These are phyloP conservation scores for Lanmaoa pseudosensibilis DNA, from an alignment of 768 basidiomycete species.

Conservation along the genomic window DNA sequence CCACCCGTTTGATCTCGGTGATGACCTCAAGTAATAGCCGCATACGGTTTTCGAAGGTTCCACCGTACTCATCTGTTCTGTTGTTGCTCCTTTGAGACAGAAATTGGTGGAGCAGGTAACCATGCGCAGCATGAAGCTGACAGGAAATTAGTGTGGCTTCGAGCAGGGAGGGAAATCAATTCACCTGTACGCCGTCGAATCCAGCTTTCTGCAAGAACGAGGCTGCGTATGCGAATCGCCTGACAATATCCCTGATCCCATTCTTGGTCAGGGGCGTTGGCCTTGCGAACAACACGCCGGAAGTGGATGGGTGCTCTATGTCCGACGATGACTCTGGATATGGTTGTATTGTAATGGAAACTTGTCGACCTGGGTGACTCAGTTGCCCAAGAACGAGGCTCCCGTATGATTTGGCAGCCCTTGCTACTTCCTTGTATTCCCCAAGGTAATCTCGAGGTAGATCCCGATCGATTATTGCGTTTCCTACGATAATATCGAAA, in stretches of 20 bases:
- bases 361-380: conserved; percentile 36
- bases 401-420: conserved; percentile 32
- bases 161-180: neutral
- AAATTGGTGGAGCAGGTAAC: conserved; percentile 50
- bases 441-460: conserved; percentile 25
- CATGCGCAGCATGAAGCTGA: conserved; percentile 46
- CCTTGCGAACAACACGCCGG: conserved; percentile 32
- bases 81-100: conserved; percentile 43
- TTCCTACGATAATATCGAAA: conserved; percentile 20
- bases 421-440: conserved; percentile 24
- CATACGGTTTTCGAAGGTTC: conserved; percentile 49
- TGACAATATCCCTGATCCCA: conserved; percentile 52
- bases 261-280: conserved; percentile 40
- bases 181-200: conserved; percentile 65
- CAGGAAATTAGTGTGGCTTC: neutral
- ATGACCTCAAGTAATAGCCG: conserved; percentile 50
- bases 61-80: conserved; percentile 59
- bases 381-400: conserved; percentile 35
- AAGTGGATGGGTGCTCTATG: conserved; percentile 35
- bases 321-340: conserved; percentile 37
- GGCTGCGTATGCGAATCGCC: conserved; percentile 55
- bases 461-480: conserved; percentile 34
- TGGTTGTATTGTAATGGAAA: conserved; percentile 36
- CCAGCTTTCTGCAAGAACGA: conserved; percentile 54
- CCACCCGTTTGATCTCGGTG: conserved; percentile 41